These are phyloP conservation scores for Venturia oleaginea DNA, from an alignment of 2,329 filamentous ascomycete species.

Conservation along the genomic window DNA sequence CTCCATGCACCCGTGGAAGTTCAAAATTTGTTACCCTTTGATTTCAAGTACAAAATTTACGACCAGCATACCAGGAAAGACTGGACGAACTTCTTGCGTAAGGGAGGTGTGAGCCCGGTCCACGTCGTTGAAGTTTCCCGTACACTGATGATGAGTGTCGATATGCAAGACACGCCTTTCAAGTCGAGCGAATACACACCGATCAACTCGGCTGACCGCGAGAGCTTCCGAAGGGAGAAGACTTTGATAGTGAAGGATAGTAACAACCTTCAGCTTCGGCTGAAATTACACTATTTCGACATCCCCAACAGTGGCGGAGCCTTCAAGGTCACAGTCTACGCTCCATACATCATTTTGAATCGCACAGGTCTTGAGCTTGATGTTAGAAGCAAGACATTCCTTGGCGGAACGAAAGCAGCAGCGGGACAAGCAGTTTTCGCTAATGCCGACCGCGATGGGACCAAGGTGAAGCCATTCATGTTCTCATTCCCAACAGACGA, in stretches of 20 bases:
- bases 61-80: conserved; percentile 98
- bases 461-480: conserved; percentile 85
- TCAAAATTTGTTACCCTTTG: conserved; percentile 89
- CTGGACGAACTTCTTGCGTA: conserved; percentile 96
- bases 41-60: conserved; percentile 99
- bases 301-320: conserved; percentile 89
- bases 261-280: conserved; percentile 65
- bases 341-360: conserved; percentile 90
- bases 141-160: conserved; percentile 80
- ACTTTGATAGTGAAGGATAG: conserved; percentile 75
- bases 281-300: conserved; percentile 83
- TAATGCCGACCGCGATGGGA: conserved; percentile 46
- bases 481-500: conserved; percentile 89
- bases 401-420: conserved; percentile 71
- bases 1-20: conserved; percentile 88
- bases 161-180: conserved; percentile 94
- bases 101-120: conserved; percentile 92
- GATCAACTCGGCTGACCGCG: conserved; percentile 80
- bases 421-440: conserved; percentile 69
- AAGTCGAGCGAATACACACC: conserved; percentile 94
- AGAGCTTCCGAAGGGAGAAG: conserved; percentile 76
- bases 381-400: conserved; percentile 79
- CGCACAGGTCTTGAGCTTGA: conserved; percentile 86
- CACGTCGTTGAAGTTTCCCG: conserved; percentile 96
- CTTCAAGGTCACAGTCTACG: conserved; percentile 92